phyloP scores from a whole-genome alignment of 1,284 basidiomycete genomes.

The Ceratobasidium sp. region DNA sequence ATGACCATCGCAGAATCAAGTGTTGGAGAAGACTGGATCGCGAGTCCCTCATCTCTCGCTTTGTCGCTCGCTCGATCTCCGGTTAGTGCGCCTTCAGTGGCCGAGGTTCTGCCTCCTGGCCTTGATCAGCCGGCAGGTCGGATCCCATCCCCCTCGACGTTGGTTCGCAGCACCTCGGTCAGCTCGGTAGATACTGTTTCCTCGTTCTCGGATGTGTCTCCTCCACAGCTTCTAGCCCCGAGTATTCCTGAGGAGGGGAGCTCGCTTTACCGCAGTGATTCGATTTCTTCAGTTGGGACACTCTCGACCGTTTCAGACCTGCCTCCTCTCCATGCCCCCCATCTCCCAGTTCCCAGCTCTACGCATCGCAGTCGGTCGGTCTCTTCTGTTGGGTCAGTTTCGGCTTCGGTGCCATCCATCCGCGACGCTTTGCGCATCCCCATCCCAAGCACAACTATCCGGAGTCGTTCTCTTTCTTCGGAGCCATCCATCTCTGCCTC shows the following conservation, averaged over 20 bases:
- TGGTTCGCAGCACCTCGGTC: conserved; percentile 4
- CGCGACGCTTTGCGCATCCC: not conserved
- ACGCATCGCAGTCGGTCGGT: not conserved
- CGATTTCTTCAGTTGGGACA: conserved; percentile 4
- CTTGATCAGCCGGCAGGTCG: conserved; percentile 5
- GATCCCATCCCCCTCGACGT: not conserved
- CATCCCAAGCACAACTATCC: not conserved
- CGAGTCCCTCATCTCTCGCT: conserved; percentile 28
- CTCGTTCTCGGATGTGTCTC: conserved; percentile 27
- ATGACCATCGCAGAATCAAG: conserved; percentile 27
- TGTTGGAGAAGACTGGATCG: conserved; percentile 28
- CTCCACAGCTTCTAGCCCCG: conserved; percentile 10
- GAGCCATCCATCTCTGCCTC: not conserved
- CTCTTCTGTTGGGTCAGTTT: conserved; percentile 2
- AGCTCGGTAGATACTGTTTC: conserved; percentile 26
- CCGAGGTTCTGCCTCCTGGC: conserved; percentile 27
- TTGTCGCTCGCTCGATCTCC: conserved; percentile 21
- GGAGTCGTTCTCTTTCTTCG: conserved; percentile 6
- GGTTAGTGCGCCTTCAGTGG: not conserved
- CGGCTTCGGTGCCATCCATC: conserved; percentile 9
- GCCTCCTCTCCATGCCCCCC: conserved; percentile 27
- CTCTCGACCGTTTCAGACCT: conserved; percentile 10
- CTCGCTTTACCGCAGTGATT: conserved; percentile 6
- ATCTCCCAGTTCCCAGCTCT: conserved; percentile 15
- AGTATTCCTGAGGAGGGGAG: conserved; percentile 19